Evolutionary conservation across 129 eudicot genomes (phyloP).

Genomic region (Arctium lappa): DNA sequence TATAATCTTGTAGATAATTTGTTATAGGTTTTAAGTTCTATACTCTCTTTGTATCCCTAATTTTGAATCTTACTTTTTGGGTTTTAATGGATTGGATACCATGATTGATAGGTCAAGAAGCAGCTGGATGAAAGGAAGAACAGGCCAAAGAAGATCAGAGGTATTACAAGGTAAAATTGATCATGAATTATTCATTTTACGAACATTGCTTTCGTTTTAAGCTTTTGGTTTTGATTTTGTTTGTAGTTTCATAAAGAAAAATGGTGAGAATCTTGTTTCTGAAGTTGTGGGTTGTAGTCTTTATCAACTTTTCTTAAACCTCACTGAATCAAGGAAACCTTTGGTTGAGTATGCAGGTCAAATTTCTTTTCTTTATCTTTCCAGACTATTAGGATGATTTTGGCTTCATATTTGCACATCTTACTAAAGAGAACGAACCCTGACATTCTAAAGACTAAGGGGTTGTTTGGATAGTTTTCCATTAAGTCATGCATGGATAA

Average conservation of each 20-base stretch:
- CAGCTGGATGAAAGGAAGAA: neutral
- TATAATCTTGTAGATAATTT: neutral
- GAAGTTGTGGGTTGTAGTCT: neutral
- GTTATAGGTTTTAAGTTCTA: neutral
- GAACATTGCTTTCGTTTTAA: neutral
- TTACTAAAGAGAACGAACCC: no score
- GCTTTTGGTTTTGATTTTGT: neutral
- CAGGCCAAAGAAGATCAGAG: neutral
- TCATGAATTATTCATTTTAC: neutral
- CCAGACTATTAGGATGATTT: no score
- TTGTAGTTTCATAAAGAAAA: neutral
- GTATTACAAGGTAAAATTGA: neutral
- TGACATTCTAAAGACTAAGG: no score
- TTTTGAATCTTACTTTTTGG: neutral
- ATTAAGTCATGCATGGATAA: no score
- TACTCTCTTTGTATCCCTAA: neutral
- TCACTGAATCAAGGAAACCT: neutral
- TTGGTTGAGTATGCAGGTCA: neutral
- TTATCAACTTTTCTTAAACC: neutral
- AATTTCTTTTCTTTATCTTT: neutral
- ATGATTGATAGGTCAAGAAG: neutral
- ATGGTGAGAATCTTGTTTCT: neutral
- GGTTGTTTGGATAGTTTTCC: no score
- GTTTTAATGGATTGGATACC: neutral
- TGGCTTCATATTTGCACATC: no score